Evolutionary conservation across 768 basidiomycete genomes (phyloP), one percentile per base, ranked within the genome.

Genomic region (Pisolithus orientalis): DNA sequence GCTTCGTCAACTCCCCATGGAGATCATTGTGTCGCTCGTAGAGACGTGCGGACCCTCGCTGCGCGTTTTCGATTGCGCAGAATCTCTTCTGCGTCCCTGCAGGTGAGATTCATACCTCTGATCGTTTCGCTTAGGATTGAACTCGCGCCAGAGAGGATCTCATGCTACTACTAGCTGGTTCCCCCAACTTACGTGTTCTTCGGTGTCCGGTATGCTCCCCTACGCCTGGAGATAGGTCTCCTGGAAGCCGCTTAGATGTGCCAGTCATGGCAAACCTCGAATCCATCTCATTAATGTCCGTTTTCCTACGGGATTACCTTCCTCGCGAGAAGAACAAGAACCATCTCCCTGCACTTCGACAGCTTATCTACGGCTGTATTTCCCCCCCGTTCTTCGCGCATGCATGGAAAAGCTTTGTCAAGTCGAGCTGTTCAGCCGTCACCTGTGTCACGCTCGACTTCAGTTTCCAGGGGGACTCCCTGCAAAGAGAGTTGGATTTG

Each of bases 351-450:
- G 61, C 65, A 28, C 64, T 67, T 38, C 59, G 65, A 34, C 60
- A 63, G 39, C 64, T 67, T 29, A 63, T 59, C 10, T 65, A 67
- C n/a, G 65, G 65, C 37, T 65, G 65, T 43, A 65, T 63, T 24
- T 65, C 65, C 4, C 65, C 61, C 2, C 63, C 64, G 17, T 65
- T 65, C 47, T 58, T 62, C 21, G 63, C 63, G 16, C 29, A 57
- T n/a, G 55, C 56, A n/a, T 65, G 65, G 64, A 65, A 57, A 45
- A 57, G 54, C 25, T 65, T 67, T 27, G 44, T 67, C 37, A 58
- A 52, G 47, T 34, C 55, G 38, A 67, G 57, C 39, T 65, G 64
- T 50, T 54, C 57, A 28, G 63, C 59, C 48, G 56, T 65, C 27
- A 65, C 65, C 14, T 63, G 52, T 32, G 59, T 67, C 38, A 57